A percentile compares a stretch with the other conserved stretches of the same genome.
Evolutionary conservation across 2,329 filamentous ascomycete species (phyloP).

Genomic region (Metarhizium guizhouense): DNA sequence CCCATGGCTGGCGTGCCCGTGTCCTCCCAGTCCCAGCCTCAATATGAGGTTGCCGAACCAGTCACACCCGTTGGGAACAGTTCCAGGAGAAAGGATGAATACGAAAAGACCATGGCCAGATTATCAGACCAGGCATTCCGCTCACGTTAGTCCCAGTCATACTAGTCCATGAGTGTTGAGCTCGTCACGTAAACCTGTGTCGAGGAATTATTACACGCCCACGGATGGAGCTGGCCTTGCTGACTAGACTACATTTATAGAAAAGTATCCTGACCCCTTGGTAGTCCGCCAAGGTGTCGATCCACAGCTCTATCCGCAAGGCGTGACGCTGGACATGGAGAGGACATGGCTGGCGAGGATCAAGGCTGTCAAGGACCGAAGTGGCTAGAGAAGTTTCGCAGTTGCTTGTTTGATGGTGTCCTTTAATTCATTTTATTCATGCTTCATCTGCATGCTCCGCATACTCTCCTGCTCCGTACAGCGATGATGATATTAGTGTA

Average conservation of each 20-base stretch:
- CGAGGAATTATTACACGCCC: neutral
- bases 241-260: constrained; percentile 9
- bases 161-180: neutral
- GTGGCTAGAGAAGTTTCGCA: neutral
- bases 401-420: neutral
- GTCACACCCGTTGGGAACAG: constrained; percentile 7
- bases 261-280: constrained; percentile 39
- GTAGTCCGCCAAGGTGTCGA: constrained; percentile 24
- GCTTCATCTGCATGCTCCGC: no score
- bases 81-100: constrained; percentile 25
- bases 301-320: constrained; percentile 25
- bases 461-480: no score
- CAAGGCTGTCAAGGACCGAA: neutral
- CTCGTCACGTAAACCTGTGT: neutral
- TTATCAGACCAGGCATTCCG: constrained; percentile 38
- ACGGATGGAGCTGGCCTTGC: neutral
- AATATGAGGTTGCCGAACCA: constrained; percentile 13
- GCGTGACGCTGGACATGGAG: constrained; percentile 33
- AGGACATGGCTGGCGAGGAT: constrained; percentile 27
- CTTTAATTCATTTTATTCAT: neutral
- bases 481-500: no score
- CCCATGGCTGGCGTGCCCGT: constrained; percentile 13
- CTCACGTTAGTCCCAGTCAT: constrained; percentile 27
- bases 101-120: constrained; percentile 26
- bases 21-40: constrained; percentile 12